These are phyloP conservation scores for Colletotrichum sp. DNA, from an alignment of 2,329 filamentous ascomycete species.

Conservation along the genomic window DNA sequence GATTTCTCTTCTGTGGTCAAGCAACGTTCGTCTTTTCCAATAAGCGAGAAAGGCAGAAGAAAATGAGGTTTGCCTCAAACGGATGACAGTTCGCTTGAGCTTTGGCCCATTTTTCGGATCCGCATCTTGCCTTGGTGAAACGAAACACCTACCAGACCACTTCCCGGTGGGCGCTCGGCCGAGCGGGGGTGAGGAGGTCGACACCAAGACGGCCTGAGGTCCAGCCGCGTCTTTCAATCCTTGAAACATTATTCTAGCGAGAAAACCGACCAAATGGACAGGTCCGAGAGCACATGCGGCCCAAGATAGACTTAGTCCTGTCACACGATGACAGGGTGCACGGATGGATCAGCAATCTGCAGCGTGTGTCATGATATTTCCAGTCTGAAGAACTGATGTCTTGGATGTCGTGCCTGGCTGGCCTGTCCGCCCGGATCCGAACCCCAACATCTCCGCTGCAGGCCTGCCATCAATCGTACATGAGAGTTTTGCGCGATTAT, in stretches of 20 bases:
- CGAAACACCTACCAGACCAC: neutral
- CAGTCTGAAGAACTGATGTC: neutral
- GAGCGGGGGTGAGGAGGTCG: neutral
- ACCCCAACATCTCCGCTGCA: neutral
- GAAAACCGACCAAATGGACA: neutral
- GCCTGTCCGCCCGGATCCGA: neutral
- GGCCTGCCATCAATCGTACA: neutral
- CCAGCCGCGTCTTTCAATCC: neutral
- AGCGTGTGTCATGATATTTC: neutral
- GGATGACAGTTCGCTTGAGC: neutral
- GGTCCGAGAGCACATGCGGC: neutral
- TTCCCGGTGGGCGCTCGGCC: neutral
- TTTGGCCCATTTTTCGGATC: neutral
- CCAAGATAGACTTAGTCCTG: neutral
- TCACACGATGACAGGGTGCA: slow-evolving; percentile 2
- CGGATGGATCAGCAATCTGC: neutral
- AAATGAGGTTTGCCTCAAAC: neutral
- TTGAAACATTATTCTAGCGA: neutral
- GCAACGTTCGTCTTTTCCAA: neutral
- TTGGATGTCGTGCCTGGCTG: neutral
- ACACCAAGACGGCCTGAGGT: neutral
- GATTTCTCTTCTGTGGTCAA: neutral
- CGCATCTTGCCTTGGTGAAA: neutral
- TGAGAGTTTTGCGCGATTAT: neutral
- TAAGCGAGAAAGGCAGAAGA: neutral